Base-by-base conservation (phyloP, 108 stramenopile species). In the Nannochloropsis salina region DNA sequence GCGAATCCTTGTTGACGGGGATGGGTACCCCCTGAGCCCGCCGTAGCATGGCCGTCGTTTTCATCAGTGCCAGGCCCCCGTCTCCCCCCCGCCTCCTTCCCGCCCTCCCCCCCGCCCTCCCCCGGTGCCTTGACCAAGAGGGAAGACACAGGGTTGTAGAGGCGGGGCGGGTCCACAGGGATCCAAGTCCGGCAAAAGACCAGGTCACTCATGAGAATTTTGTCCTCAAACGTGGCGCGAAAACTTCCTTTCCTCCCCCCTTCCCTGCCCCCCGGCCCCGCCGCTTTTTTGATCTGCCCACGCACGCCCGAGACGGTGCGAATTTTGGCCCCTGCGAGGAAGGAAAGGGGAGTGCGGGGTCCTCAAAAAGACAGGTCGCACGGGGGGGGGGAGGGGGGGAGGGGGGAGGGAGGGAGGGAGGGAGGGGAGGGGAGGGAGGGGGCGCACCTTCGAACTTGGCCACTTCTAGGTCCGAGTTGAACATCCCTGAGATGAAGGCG, bases 151-250 rank as follows among this genome's bases (percentile, higher is more conserved):
- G 98, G 98, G 87, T 97, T 97, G 94, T 95, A 99, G 90, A 97
- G 98, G 82, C 94, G 88, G 88, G 94, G 93, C 79, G 94, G 91
- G 82, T 95, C 93, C 2, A 99, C 97, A 6, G 97, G 97, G 89
- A 98, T 97, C 99, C 99, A 99, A 1, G 96, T 94, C 20, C 97
- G 93, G 88, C 97, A 97, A 88, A 98, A 94, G 5, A 99, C 94
- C 80, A 98, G 96, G 85, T 99, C 99, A 74, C 94, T 94, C 89
- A 95, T 86, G 11, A 98, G 86, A 87, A 99, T 97, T 92, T 98
- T 98, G 89, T 99, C 99, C 92, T 99, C 99, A 85, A 99, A 99
- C 1, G 97, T 97, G 1, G 97, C 98, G 83, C 99, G 94, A 91
- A 98, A 98, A 22, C 94, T 91, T 15, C 91, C 88, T 12, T 51